A percentile compares a stretch with the other conserved stretches of the same genome.
These are phyloP conservation scores for Coix lacrymajobi DNA, from an alignment of 176 grass and related monocot species.

Conservation along the genomic window DNA sequence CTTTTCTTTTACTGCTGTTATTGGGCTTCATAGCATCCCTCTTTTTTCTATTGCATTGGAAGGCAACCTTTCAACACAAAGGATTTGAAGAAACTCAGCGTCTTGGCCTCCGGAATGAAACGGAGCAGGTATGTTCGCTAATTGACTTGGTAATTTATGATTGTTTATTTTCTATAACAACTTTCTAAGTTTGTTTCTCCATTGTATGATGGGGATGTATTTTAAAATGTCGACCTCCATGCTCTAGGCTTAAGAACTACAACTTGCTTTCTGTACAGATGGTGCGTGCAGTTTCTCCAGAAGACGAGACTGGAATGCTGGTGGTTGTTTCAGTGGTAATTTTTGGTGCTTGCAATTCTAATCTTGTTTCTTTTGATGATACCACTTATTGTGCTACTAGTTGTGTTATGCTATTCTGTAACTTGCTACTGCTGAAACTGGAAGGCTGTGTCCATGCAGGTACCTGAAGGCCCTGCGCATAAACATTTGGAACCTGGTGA, in stretches of 20 bases:
- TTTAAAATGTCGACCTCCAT: constrained; percentile 22
- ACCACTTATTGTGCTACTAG: background rate
- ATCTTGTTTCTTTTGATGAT: constrained; percentile 10
- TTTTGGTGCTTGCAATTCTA: constrained; percentile 32
- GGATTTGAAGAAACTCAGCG: constrained; percentile 94
- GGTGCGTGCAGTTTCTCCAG: constrained; percentile 72
- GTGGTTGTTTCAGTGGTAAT: constrained; percentile 95
- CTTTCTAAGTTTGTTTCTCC: constrained; percentile 8
- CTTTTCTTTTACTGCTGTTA: background rate
- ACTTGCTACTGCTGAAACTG: background rate
- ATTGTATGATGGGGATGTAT: background rate
- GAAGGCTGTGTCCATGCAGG: constrained; percentile 47
- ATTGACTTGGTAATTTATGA: constrained; percentile 19
- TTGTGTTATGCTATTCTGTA: constrained; percentile 23
- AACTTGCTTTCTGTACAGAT: constrained; percentile 47
- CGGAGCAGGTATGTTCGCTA: too few species aligned
- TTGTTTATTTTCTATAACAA: background rate
- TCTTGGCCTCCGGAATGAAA: constrained; percentile 88
- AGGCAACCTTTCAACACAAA: constrained; percentile 96
- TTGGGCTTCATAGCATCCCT: background rate
- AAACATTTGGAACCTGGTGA: constrained; percentile 95
- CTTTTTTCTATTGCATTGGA: background rate
- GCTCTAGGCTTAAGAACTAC: background rate
- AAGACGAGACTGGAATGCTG: constrained; percentile 91
- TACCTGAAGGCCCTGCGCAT: constrained; percentile 90